A percentile compares a stretch with the other conserved stretches of the same genome.
Evolutionary conservation across 179 eudicot genomes (phyloP).

Genomic region (Vitellaria paradoxa): DNA sequence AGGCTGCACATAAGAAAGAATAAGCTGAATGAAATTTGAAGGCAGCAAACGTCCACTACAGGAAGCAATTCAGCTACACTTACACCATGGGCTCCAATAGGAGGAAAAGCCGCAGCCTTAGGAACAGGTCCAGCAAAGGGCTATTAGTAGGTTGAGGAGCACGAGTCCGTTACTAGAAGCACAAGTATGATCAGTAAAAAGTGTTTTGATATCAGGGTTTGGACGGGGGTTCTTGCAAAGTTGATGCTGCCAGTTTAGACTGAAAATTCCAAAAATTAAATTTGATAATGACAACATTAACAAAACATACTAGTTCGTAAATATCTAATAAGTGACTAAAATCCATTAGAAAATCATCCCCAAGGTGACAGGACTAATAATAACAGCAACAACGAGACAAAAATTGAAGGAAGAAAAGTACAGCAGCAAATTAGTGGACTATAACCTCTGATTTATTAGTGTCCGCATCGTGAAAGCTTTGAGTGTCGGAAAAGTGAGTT

Average conservation of each 20-base stretch:
- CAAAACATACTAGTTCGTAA: not conserved
- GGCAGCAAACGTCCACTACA: not conserved
- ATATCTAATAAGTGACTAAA: not conserved
- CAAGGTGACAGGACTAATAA: conserved; percentile 5
- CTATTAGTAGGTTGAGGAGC: conserved; percentile 47
- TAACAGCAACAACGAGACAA: not conserved
- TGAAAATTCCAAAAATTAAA: conserved; percentile 32
- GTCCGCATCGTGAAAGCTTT: conserved; percentile 33
- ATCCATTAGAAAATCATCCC: not conserved
- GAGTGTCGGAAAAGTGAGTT: too few relatives aligned
- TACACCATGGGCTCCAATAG: conserved; percentile 54
- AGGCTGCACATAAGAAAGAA: conserved; percentile 35
- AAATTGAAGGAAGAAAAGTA: not conserved
- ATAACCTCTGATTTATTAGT: conserved; percentile 68
- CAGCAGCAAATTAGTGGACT: conserved; percentile 4
- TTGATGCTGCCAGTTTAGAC: conserved; percentile 81
- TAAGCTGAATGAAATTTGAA: not conserved
- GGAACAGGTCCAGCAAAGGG: conserved; percentile 45
- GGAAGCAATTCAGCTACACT: conserved; percentile 13
- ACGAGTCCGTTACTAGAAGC: conserved; percentile 53
- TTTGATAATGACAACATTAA: too few relatives aligned
- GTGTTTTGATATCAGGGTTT: conserved; percentile 69
- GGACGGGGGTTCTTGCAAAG: conserved; percentile 74
- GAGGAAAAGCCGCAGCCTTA: conserved; percentile 48
- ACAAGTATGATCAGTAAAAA: conserved; percentile 67